These are phyloP conservation scores for Zea mays DNA, from an alignment of 176 grass and related monocot genomes.

Conservation along the genomic window Zm-B73-REFERENCE-NAM-5.0 NC_050099.1:7636501-7637000, in stretches of 20 bases:
- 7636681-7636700: not conserved
- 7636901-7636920: not conserved
- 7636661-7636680: not conserved
- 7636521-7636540: not conserved
- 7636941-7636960: constrained; percentile 95
- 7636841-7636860: constrained; percentile 6
- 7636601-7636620: not conserved
- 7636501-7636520: not conserved
- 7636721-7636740: constrained; percentile 10
- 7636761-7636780: constrained; percentile 6
- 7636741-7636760: not conserved
- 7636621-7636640: not conserved
- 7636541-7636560: constrained; percentile 1
- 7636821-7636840: not conserved
- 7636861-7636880: not conserved
- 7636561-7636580: constrained; percentile 8
- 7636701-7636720: not conserved
- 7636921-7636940: constrained; percentile 55
- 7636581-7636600: not conserved
- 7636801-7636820: not conserved
- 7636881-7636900: not conserved
- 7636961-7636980: constrained; percentile 86
- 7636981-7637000: constrained; percentile 98
- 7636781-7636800: constrained; percentile 4
- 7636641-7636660: not conserved